These are phyloP conservation scores for Penicillium longicatenatum DNA, from an alignment of 495 filamentous ascomycete genomes.

Conservation along the genomic window DNA sequence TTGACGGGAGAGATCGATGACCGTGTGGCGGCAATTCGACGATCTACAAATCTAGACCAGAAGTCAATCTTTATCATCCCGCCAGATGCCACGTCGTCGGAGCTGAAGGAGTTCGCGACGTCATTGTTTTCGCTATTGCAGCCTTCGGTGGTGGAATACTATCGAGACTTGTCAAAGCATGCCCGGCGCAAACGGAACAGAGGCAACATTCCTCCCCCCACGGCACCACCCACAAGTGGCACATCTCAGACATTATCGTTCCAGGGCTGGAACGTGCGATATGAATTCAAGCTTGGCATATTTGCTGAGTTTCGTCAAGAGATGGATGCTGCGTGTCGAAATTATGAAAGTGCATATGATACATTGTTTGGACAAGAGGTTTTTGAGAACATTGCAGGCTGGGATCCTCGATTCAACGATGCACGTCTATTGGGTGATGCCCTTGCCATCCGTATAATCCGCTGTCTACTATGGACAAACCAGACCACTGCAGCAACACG, in stretches of 20 bases:
- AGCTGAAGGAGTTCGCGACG: slow-evolving; percentile 64
- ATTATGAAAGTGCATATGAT: slow-evolving; percentile 84
- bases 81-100: slow-evolving; percentile 59
- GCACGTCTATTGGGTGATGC: slow-evolving; percentile 78
- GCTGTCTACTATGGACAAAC: slow-evolving; percentile 76
- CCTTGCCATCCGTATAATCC: slow-evolving; percentile 73
- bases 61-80: slow-evolving; percentile 80
- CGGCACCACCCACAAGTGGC: slow-evolving; percentile 77
- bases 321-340: slow-evolving; percentile 79
- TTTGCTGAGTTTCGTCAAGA: slow-evolving; percentile 91
- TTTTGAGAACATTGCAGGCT: slow-evolving; percentile 82
- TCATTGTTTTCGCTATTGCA: slow-evolving; percentile 61
- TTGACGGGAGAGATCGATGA: slow-evolving; percentile 69
- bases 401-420: slow-evolving; percentile 85
- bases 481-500: slow-evolving; percentile 73
- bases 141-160: slow-evolving; percentile 74
- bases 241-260: slow-evolving; percentile 81
- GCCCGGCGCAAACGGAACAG: slow-evolving; percentile 78
- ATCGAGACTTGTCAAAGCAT: slow-evolving; percentile 88
- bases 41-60: slow-evolving; percentile 74
- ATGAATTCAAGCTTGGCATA: slow-evolving; percentile 88
- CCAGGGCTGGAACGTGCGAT: slow-evolving; percentile 86
- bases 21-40: slow-evolving; percentile 71
- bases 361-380: slow-evolving; percentile 76
- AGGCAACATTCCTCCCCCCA: slow-evolving; percentile 73